Conservation (phyloP, 192 early-diverging fungal genomes). For the Backusella morwellensis region DNA sequence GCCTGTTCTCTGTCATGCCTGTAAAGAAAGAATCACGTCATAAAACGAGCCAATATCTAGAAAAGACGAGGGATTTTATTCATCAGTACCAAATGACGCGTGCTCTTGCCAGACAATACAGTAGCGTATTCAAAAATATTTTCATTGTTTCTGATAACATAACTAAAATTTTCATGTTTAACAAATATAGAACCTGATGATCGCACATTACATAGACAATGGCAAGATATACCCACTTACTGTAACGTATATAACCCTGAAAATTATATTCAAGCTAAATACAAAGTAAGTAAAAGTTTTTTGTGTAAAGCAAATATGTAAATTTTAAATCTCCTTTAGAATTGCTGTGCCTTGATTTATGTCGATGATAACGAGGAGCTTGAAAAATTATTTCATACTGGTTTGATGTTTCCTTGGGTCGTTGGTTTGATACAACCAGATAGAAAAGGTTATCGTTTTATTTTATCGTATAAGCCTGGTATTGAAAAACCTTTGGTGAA, state of each 20-base stretch:
- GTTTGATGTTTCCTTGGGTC: constrained; percentile 5
- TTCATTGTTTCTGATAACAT: neutral
- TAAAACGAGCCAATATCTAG: neutral
- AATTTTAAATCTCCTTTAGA: constrained; percentile 19
- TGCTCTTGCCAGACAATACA: constrained; percentile 10
- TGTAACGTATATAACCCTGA: neutral
- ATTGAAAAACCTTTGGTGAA: neutral
- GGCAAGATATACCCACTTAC: neutral
- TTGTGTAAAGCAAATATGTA: neutral
- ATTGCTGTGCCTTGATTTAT: constrained; percentile 29
- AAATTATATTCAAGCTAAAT: constrained; percentile 15
- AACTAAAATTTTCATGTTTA: neutral
- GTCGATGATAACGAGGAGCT: constrained; percentile 25
- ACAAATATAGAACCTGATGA: neutral
- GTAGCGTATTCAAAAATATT: constrained; percentile 9
- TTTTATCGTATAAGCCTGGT: constrained; percentile 7
- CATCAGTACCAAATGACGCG: neutral
- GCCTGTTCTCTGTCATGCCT: constrained; percentile 10
- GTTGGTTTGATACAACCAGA: constrained; percentile 29
- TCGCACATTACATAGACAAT: neutral
- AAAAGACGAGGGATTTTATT: constrained; percentile 3
- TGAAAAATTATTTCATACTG: constrained; percentile 5
- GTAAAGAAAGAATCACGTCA: neutral
- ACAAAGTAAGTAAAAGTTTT: constrained; percentile 7
- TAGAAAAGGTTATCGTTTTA: constrained; percentile 28